phyloP scores from a whole-genome alignment of 108 stramenopile species.

The Bacterosira constricta region DNA sequence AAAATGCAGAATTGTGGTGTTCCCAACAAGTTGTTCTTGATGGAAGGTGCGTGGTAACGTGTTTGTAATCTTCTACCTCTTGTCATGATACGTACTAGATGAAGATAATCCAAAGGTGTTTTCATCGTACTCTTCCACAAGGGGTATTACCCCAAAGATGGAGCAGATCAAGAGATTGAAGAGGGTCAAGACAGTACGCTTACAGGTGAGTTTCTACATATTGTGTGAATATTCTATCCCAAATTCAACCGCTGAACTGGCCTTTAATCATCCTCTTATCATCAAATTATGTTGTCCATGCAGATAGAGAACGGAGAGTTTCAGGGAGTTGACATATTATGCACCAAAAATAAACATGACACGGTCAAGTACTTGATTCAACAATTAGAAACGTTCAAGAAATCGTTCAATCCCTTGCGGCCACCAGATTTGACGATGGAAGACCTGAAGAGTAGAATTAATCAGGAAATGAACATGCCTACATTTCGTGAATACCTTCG shows the following conservation, averaged over 20 bases:
- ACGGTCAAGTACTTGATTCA: conserved; percentile 22
- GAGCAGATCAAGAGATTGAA: conserved; percentile 16
- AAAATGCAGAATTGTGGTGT: conserved; percentile 27
- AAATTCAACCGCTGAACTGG: too few species aligned
- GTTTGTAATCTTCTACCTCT: too few species aligned
- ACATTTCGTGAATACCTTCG: conserved; percentile 36
- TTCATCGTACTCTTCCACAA: neutral
- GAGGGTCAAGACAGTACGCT: conserved; percentile 26
- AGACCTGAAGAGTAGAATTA: conserved; percentile 14
- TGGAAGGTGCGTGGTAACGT: too few species aligned
- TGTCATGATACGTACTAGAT: too few species aligned
- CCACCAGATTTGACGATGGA: conserved; percentile 21
- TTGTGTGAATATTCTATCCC: neutral
- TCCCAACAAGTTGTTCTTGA: conserved; percentile 18
- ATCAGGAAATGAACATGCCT: conserved; percentile 25
- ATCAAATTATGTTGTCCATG: too few species aligned
- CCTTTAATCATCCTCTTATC: too few species aligned
- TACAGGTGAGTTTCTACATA: neutral
- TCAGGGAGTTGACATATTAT: conserved; percentile 21
- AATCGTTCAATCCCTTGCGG: conserved; percentile 9
- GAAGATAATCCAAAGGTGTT: conserved; percentile 11
- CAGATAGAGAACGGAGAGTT: conserved; percentile 17
- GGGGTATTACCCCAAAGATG: neutral
- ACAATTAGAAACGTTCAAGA: conserved; percentile 22
- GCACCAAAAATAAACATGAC: conserved; percentile 12